Percentiles rank a stretch among this genome's conserved stretches.
These are phyloP conservation scores for Pestalotiopsis sp. DNA, from an alignment of 2,329 filamentous ascomycete genomes.

Conservation along the genomic window DNA sequence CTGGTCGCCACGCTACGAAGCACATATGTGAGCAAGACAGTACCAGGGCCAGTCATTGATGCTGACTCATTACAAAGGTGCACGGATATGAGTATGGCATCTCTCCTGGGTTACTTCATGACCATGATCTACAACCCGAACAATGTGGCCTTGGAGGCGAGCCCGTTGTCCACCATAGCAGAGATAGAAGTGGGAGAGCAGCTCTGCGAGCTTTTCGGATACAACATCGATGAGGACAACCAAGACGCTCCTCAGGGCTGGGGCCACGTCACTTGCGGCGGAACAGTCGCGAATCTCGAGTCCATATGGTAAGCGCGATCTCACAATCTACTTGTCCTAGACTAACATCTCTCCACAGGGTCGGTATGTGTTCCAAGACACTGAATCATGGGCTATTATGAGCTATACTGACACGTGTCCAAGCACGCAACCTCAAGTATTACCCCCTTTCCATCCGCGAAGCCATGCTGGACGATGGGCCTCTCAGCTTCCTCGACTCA, in stretches of 20 bases:
- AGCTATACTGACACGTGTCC: not conserved
- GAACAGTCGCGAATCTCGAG: slow-evolving; percentile 50
- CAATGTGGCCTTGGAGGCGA: slow-evolving; percentile 49
- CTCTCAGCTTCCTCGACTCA: slow-evolving; percentile 30
- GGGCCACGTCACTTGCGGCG: slow-evolving; percentile 49
- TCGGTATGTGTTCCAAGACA: not conserved
- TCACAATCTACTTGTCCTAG: too few species aligned
- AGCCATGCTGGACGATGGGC: slow-evolving; percentile 29
- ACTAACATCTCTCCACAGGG: not conserved
- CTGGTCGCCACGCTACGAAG: slow-evolving; percentile 49
- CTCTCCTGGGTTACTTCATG: slow-evolving; percentile 48
- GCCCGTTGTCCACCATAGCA: slow-evolving; percentile 44
- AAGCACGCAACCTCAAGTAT: slow-evolving; percentile 49
- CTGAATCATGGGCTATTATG: not conserved
- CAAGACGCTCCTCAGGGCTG: slow-evolving; percentile 32
- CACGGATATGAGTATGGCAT: slow-evolving; percentile 44
- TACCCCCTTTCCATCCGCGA: slow-evolving; percentile 42
- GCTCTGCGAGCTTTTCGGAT: slow-evolving; percentile 47
- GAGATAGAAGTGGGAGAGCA: slow-evolving; percentile 48
- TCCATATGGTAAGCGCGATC: slow-evolving; percentile 41
- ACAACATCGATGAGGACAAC: slow-evolving; percentile 35
- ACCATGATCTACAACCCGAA: slow-evolving; percentile 55
- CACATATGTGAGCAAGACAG: slow-evolving; percentile 42
- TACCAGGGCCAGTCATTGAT: not conserved
- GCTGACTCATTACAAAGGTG: slow-evolving; percentile 21